Percentiles rank a stretch among this genome's conserved stretches.
Conservation (phyloP, 2,329 filamentous ascomycete genomes). For the Cladophialophora chaetospira region DNA sequence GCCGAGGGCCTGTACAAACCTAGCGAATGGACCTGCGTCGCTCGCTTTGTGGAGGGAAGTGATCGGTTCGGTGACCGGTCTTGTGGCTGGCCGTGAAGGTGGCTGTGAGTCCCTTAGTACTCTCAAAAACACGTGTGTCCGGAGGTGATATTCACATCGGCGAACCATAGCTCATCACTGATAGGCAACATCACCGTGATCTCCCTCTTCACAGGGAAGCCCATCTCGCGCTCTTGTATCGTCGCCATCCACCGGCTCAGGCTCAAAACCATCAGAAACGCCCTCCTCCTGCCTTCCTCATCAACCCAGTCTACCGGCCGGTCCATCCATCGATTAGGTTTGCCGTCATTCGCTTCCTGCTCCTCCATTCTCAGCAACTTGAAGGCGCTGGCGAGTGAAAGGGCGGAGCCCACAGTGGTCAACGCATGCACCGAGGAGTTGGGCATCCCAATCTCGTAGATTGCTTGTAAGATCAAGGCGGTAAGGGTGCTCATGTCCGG, state of each 20-base stretch:
- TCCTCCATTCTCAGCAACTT: conserved; percentile 7
- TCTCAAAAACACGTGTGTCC: not conserved
- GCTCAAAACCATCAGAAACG: conserved; percentile 5
- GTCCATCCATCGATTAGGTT: conserved; percentile 2
- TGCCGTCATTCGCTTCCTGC: not conserved
- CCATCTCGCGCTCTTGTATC: conserved; percentile 8
- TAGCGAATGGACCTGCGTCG: conserved; percentile 2
- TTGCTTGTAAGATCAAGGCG: conserved; percentile 1
- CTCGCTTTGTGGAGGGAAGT: not conserved
- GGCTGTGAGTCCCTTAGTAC: not conserved
- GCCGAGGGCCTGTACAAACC: conserved; percentile 3
- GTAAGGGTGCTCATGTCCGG: conserved; percentile 4
- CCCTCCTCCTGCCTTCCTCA: not conserved
- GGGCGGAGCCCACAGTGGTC: not conserved
- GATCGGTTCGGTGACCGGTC: not conserved
- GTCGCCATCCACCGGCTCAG: not conserved
- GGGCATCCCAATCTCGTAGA: conserved; percentile 7
- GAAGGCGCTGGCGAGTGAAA: conserved; percentile 4
- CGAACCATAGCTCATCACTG: conserved; percentile 5
- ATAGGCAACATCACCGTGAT: conserved; percentile 6
- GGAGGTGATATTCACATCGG: not conserved
- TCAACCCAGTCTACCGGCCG: not conserved
- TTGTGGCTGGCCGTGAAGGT: not conserved
- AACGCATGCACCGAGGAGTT: conserved; percentile 5
- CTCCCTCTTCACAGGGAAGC: conserved; percentile 2